phyloP scores from a whole-genome alignment of 139 green algal genomes.

The Ettlia oleoabundans region DNA sequence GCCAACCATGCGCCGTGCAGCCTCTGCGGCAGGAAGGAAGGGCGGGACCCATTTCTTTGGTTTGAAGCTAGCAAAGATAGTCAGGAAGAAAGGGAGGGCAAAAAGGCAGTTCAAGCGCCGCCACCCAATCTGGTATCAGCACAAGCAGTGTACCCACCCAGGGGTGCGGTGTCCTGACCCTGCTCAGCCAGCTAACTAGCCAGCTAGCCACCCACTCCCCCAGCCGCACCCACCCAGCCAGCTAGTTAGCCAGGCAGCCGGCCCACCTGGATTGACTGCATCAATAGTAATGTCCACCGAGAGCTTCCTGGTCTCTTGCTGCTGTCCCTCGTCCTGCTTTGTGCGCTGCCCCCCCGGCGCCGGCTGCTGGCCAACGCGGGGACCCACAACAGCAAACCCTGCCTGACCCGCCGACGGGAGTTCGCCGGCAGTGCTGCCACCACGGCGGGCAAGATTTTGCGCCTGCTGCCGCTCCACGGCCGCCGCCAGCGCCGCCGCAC shows the following conservation, averaged over 20 bases:
- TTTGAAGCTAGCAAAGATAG: no score
- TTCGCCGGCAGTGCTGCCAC: neutral
- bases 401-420: no score
- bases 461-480: slow-evolving; percentile 10
- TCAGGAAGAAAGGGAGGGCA: neutral
- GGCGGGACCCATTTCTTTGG: no score
- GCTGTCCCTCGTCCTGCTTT: no score
- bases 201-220: neutral
- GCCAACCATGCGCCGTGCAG: slow-evolving; percentile 12
- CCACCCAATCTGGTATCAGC: no score
- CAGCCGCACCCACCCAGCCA: neutral
- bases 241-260: neutral
- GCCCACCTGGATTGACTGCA: slow-evolving; percentile 8
- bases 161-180: no score
- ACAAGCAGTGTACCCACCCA: no score
- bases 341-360: no score
- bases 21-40: slow-evolving; percentile 10
- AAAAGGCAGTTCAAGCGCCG: neutral
- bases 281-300: slow-evolving; percentile 24
- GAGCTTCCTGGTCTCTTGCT: neutral
- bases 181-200: neutral
- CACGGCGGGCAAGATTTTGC: slow-evolving; percentile 5
- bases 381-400: neutral
- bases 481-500: slow-evolving; percentile 5
- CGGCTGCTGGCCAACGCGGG: neutral